A percentile compares a stretch with the other conserved stretches of the same genome.
Evolutionary conservation across 208 protist genomes (phyloP).

Genomic region (Angomonas deanei): DNA sequence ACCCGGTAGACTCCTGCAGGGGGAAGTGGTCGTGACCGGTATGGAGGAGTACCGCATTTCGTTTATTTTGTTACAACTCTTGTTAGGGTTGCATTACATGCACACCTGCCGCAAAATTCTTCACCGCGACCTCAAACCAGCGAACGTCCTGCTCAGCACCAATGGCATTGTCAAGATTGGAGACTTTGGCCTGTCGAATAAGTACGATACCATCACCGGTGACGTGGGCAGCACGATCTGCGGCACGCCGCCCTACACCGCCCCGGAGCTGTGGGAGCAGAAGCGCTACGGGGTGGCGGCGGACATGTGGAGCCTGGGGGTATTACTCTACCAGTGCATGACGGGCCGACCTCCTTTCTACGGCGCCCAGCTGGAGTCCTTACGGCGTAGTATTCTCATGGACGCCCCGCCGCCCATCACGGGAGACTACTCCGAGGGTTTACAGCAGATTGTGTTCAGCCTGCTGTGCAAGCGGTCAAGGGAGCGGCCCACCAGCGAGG

Average conservation of each 20-base stretch:
- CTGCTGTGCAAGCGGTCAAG: constrained; percentile 30
- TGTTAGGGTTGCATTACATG: constrained; percentile 48
- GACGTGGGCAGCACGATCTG: constrained; percentile 40
- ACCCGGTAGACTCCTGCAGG: neutral
- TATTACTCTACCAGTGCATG: constrained; percentile 44
- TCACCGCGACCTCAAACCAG: constrained; percentile 66
- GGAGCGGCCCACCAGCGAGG: constrained; percentile 20
- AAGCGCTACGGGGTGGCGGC: constrained; percentile 26
- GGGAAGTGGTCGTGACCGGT: neutral
- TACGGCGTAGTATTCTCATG: constrained; percentile 20
- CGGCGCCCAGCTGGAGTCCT: constrained; percentile 14
- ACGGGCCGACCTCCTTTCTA: constrained; percentile 26
- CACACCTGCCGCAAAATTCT: constrained; percentile 48
- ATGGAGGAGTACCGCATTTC: constrained; percentile 26
- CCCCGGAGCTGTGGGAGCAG: constrained; percentile 49
- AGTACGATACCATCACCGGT: constrained; percentile 36
- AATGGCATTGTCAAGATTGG: constrained; percentile 56
- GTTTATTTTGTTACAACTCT: constrained; percentile 45
- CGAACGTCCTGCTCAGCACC: constrained; percentile 49
- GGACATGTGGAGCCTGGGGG: constrained; percentile 47
- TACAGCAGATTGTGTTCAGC: constrained; percentile 14
- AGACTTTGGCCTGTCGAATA: constrained; percentile 54
- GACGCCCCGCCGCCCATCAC: constrained; percentile 14
- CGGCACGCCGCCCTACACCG: constrained; percentile 58
- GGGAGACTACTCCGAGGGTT: constrained; percentile 12